phyloP scores from a whole-genome alignment of 2,329 filamentous ascomycete species.

The Colletotrichum higginsianum region DNA sequence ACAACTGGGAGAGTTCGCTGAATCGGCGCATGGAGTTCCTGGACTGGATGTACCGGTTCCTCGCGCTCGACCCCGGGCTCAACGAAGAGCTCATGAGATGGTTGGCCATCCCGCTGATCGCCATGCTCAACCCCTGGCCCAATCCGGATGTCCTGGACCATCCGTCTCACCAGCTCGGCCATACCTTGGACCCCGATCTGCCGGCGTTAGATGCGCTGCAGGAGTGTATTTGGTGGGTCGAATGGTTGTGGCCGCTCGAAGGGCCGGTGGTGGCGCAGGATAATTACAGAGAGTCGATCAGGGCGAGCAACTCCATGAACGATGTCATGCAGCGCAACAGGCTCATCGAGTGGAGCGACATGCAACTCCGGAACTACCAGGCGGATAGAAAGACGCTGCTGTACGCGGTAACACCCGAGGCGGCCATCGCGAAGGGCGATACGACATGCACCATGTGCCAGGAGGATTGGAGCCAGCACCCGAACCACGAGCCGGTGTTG shows the following conservation, averaged over 20 bases:
- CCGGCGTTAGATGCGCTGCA: constrained; percentile 19
- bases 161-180: constrained; percentile 13
- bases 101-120: constrained; percentile 24
- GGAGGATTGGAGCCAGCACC: constrained; percentile 11
- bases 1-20: constrained; percentile 14
- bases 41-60: constrained; percentile 25
- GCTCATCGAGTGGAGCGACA: constrained; percentile 7
- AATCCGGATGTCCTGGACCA: neutral
- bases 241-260: constrained; percentile 29
- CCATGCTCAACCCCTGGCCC: constrained; percentile 39
- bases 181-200: constrained; percentile 13
- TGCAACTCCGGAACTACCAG: constrained; percentile 3
- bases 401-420: neutral
- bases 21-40: constrained; percentile 19
- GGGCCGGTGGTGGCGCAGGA: neutral
- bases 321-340: constrained; percentile 27
- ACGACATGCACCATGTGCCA: constrained; percentile 11
- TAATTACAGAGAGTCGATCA: neutral
- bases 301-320: neutral
- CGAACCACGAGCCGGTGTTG: constrained; percentile 30
- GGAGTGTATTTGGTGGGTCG: constrained; percentile 35
- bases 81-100: constrained; percentile 33
- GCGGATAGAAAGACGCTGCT: neutral
- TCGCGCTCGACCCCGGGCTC: constrained; percentile 30
- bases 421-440: neutral